phyloP scores from a whole-genome alignment of 2,329 filamentous ascomycete species.

The Fonsecaea monophora region DNA sequence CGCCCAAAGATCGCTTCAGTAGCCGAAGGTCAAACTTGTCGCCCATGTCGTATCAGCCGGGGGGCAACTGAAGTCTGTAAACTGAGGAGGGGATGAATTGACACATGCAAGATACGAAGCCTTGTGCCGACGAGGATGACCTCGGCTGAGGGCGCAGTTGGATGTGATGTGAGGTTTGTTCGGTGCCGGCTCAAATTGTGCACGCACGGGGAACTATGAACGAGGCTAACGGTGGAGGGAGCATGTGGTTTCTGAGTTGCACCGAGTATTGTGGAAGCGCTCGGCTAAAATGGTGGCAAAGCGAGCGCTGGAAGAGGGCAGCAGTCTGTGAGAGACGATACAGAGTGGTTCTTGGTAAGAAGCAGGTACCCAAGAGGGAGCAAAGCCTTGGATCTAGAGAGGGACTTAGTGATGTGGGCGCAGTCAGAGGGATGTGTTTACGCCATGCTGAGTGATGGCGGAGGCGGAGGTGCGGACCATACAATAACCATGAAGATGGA shows the following conservation, averaged over 20 bases:
- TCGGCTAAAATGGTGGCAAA: slow-evolving; percentile 12
- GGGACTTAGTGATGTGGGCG: not conserved
- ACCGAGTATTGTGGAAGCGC: not conserved
- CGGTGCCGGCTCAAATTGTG: slow-evolving; percentile 2
- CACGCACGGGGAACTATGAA: not conserved
- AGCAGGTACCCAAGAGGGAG: not conserved
- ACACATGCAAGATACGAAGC: slow-evolving; percentile 26
- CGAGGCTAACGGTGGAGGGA: slow-evolving; percentile 19
- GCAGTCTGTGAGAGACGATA: not conserved
- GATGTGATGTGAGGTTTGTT: slow-evolving; percentile 3
- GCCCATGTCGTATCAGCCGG: slow-evolving; percentile 25
- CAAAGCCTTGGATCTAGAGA: not conserved
- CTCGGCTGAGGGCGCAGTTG: slow-evolving; percentile 14
- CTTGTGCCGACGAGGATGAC: slow-evolving; percentile 11
- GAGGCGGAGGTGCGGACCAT: slow-evolving; percentile 2
- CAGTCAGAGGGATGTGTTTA: slow-evolving; percentile 6
- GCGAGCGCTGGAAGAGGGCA: slow-evolving; percentile 1
- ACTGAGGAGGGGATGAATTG: slow-evolving; percentile 4
- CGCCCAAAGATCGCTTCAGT: slow-evolving; percentile 58
- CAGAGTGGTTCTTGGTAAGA: not conserved
- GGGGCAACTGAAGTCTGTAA: slow-evolving; percentile 15
- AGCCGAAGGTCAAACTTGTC: slow-evolving; percentile 58
- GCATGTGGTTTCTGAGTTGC: slow-evolving; percentile 14
- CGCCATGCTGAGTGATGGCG: slow-evolving; percentile 3
- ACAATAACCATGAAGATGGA: not conserved